Evolutionary conservation across 129 eudicot species (phyloP).

Genomic region (Kitagawia praeruptora): DNA sequence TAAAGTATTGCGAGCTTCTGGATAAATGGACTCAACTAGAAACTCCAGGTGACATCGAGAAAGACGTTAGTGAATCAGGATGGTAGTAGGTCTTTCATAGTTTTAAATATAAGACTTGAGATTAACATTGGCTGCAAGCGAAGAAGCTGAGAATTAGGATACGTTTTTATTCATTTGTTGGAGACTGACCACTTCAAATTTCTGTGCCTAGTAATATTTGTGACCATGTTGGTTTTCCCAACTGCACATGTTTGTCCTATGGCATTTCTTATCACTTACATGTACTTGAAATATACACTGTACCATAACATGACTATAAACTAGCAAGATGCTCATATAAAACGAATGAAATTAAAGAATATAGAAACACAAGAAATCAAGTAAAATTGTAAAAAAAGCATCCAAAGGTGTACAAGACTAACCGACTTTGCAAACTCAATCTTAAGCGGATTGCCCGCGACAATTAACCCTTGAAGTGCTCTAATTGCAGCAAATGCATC

Average conservation of each 20-base stretch:
- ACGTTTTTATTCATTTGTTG: not conserved
- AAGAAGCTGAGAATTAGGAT: not conserved
- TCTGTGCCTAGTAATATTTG: not conserved
- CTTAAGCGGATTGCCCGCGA: constrained; percentile 81
- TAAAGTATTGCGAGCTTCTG: not conserved
- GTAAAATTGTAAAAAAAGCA: constrained; percentile 17
- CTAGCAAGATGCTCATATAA: constrained; percentile 1
- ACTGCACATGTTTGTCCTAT: not conserved
- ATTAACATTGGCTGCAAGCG: not conserved
- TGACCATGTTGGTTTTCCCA: not conserved
- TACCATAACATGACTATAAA: not conserved
- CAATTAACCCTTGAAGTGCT: constrained; percentile 75
- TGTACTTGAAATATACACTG: not conserved
- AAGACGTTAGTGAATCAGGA: not conserved
- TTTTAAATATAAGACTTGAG: not conserved
- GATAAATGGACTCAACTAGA: not conserved
- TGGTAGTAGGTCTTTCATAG: not conserved
- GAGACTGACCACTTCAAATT: not conserved
- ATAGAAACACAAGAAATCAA: constrained; percentile 24
- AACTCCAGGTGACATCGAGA: not conserved
- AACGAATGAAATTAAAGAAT: not conserved
- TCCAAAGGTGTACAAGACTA: constrained; percentile 68
- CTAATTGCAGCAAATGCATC: constrained; percentile 70
- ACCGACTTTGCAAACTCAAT: constrained; percentile 99
- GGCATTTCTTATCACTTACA: not conserved